Evolutionary conservation across 352 stramenopile species (phyloP), one percentile per base, ranked within the genome.

Genomic region (Phytophthora pistaciae): DNA sequence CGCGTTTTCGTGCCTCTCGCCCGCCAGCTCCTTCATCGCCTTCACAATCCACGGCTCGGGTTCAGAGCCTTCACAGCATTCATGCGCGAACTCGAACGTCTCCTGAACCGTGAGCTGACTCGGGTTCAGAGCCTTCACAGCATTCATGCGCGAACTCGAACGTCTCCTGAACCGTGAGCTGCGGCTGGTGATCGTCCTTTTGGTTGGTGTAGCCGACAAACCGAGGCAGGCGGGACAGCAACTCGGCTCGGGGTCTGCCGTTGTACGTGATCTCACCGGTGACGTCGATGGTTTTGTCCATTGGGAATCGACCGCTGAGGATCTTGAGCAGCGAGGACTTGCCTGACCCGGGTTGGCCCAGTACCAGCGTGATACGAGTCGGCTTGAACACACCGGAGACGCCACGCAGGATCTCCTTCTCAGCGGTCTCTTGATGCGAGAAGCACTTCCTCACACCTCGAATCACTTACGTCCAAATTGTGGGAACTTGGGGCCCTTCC

Each of bases 141-240:
- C 76, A 97, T 55, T 89, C 82, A 68, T 95, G 95, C 6, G 95
- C 86, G 70, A 99, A 98, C 49, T 89, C 36, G 36, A 98, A 91
- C 7, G 93, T 99, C 70, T 99, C 94, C 20, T 90, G 70, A 5
- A 99, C 96, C 1, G 92, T 98, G 29, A 98, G 74, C 10, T 80
- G 68, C n/a, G 95, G 79, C 46, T 89, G 79, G 83, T 98, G 95
- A 23, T 80, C 57, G 74, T 98, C 93, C 48, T 82, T 77, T 58
- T 87, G 80, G 29, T 79, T 68, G 0, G 81, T 74, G 40, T 87
- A 87, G 0, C 56, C 53, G 14, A 80, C 77, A 55, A 80, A 68
- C 1, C 70, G 74, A 3, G 77, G 74, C 25, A 84, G 54, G 9
- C 50, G 56, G 18, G 52, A 9, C 18, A 78, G 38, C 54, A 82